These are phyloP conservation scores for Suhomyces maxii DNA, from an alignment of 1,139 yeast genomes.

Conservation along the genomic window DNA sequence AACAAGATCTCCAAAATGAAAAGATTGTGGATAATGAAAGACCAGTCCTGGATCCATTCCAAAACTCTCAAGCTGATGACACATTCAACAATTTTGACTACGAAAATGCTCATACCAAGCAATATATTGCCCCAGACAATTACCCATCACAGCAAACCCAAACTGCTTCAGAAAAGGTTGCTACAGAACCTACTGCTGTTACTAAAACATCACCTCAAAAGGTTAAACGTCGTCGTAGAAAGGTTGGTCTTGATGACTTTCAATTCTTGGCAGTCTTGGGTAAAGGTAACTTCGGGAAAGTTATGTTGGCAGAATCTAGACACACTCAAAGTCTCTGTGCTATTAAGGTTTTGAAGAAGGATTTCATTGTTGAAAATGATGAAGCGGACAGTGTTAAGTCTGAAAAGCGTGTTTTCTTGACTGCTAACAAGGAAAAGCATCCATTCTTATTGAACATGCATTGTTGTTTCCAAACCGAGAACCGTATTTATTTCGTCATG, in stretches of 20 bases:
- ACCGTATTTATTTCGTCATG: conserved; percentile 96
- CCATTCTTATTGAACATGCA: conserved; percentile 90
- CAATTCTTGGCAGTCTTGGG: conserved; percentile 92
- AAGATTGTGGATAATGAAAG: not conserved
- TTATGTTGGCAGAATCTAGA: conserved; percentile 92
- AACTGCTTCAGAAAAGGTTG: not conserved
- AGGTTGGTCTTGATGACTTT: conserved; percentile 93
- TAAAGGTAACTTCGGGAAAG: conserved; percentile 97
- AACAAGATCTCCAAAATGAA: conserved; percentile 1
- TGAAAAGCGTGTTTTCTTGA: conserved; percentile 86
- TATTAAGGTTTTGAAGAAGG: conserved; percentile 92
- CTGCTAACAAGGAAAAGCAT: conserved; percentile 88
- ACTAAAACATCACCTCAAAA: conserved; percentile 22
- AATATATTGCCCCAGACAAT: conserved; percentile 18
- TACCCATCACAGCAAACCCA: not conserved
- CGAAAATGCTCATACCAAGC: conserved; percentile 22
- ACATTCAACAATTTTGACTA: conserved; percentile 36
- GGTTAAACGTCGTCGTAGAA: conserved; percentile 49
- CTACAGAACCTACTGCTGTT: conserved; percentile 1
- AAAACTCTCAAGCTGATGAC: conserved; percentile 9
- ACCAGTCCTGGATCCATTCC: conserved; percentile 18
- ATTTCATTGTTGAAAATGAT: conserved; percentile 89
- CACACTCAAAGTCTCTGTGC: conserved; percentile 81
- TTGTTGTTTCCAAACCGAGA: conserved; percentile 97
- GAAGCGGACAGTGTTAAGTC: conserved; percentile 94